A percentile compares a stretch with the other conserved stretches of the same genome.
Conservation (phyloP, 2,329 filamentous ascomycete genomes). For the Cytospora piceicola region DNA sequence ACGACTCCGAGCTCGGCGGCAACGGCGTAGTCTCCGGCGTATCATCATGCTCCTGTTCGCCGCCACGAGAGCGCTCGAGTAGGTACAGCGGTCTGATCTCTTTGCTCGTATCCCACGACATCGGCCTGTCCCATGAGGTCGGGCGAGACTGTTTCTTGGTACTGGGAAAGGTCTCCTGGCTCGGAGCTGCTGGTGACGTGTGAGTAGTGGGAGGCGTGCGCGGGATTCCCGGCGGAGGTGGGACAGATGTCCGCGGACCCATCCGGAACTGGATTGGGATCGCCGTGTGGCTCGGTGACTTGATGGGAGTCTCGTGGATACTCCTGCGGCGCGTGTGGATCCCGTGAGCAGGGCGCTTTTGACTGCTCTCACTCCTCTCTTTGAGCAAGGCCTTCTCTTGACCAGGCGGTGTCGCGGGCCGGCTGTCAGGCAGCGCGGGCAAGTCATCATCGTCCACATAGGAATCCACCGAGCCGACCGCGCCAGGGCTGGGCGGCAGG, state of each 20-base stretch:
- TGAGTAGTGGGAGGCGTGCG: conserved; percentile 45
- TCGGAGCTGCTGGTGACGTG: conserved; percentile 28
- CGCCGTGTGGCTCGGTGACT: conserved; percentile 60
- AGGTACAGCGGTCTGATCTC: conserved; percentile 85
- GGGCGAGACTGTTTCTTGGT: conserved; percentile 17
- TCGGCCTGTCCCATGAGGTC: conserved; percentile 48
- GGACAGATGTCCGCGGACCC: conserved; percentile 48
- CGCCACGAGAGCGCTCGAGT: conserved; percentile 61
- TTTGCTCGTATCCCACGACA: conserved; percentile 64
- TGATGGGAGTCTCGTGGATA: conserved; percentile 50
- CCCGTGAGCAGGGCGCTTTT: conserved; percentile 19
- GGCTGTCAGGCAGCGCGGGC: conserved; percentile 62
- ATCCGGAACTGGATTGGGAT: conserved; percentile 62
- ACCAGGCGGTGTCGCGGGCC: conserved; percentile 59
- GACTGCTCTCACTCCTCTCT: conserved; percentile 39
- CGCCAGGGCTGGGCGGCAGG: conserved; percentile 62
- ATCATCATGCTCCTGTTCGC: conserved; percentile 37
- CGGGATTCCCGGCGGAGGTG: conserved; percentile 47
- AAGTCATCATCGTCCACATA: conserved; percentile 46
- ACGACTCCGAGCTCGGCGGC: conserved; percentile 41
- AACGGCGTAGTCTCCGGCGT: conserved; percentile 53
- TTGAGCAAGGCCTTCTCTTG: conserved; percentile 47
- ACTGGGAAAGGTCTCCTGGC: conserved; percentile 12
- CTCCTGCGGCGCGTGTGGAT: conserved; percentile 55
- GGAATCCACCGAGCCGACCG: conserved; percentile 44